Base-by-base conservation (phyloP, 129 eudicot species). In the Lactuca saligna region DNA sequence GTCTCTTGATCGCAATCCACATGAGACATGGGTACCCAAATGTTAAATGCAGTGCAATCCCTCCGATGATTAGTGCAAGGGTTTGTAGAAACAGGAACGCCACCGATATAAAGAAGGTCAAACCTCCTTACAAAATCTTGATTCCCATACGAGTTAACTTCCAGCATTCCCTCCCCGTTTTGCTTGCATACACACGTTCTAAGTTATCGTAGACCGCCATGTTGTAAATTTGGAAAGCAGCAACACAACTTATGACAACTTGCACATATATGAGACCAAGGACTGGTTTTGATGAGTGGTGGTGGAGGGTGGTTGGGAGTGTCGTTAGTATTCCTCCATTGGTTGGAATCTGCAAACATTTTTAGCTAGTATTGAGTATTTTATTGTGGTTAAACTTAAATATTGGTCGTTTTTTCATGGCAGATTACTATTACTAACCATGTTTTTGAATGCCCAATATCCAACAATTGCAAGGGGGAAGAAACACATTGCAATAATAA, bases 381-480 rank as follows among this genome's bases (percentile, higher is more conserved):
- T 64, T 2, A 8, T 61, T 33, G 5, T 51, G n/a, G 69, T 13
- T 20, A 12, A 17, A 17, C 12, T 17, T 12, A 58, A 46, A 8
- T 69, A 17, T 12, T 54, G 7, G 4, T 50, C 34, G 55, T 35
- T 34, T 17, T n/a, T 38, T 3, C 3, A 9, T 42, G 49, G 49
- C 13, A 16, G 6, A 32, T 34, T 37, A 53, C 17, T 51, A 51
- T 57, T 3, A 20, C 50, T 81, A 63, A 88, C 86, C 81, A 42
- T 68, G 69, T 80, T 75, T 61, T 91, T 88, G 20, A 80, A 88
- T 15, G 88, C 79, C 91, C 88, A 80, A 68, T 82, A 72, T 68
- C 96, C 96, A 49, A 54, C 84, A 33, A 85, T 78, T 35, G 96
- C 86, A 41, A 85, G 38, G 34, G 96, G 91, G 70, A 74, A 88